Evolutionary conservation across 2,329 filamentous ascomycete species (phyloP).

Genomic region (Escovopsis weberi): DNA sequence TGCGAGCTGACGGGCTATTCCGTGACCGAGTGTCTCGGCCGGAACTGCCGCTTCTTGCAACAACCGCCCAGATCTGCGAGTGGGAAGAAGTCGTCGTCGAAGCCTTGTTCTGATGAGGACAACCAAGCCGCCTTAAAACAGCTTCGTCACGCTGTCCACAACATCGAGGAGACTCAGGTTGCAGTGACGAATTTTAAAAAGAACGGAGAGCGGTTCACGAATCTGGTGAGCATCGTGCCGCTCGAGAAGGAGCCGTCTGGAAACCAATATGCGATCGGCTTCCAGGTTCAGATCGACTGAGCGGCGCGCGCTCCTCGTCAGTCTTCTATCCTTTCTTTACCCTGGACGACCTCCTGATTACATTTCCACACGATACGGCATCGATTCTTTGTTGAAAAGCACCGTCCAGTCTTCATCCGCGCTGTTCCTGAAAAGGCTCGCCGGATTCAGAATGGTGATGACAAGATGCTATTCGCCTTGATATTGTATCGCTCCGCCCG

Average conservation of each 20-base stretch:
- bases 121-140: slow-evolving; percentile 33
- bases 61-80: slow-evolving; percentile 43
- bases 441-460: too few relatives aligned
- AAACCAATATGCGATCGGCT: slow-evolving; percentile 64
- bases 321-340: too few relatives aligned
- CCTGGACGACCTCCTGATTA: too few relatives aligned
- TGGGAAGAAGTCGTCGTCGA: slow-evolving; percentile 22
- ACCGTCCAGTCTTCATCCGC: too few relatives aligned
- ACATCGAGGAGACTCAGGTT: slow-evolving; percentile 31
- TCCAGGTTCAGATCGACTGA: slow-evolving; percentile 53
- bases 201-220: slow-evolving; percentile 66
- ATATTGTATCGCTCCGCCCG: too few relatives aligned
- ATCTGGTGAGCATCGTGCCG: slow-evolving; percentile 74
- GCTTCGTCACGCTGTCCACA: slow-evolving; percentile 32
- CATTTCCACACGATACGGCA: too few relatives aligned
- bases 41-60: slow-evolving; percentile 78
- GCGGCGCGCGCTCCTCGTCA: neutral
- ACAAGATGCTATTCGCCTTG: too few relatives aligned
- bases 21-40: slow-evolving; percentile 56
- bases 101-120: too few relatives aligned
- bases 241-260: slow-evolving; percentile 51
- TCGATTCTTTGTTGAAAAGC: too few relatives aligned
- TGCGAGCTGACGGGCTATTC: slow-evolving; percentile 66
- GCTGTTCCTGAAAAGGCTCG: too few relatives aligned
- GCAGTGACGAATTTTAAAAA: slow-evolving; percentile 67